These are phyloP conservation scores for Dactylellina parvicollis DNA, from an alignment of 2,329 filamentous ascomycete genomes.

Conservation along the genomic window DNA sequence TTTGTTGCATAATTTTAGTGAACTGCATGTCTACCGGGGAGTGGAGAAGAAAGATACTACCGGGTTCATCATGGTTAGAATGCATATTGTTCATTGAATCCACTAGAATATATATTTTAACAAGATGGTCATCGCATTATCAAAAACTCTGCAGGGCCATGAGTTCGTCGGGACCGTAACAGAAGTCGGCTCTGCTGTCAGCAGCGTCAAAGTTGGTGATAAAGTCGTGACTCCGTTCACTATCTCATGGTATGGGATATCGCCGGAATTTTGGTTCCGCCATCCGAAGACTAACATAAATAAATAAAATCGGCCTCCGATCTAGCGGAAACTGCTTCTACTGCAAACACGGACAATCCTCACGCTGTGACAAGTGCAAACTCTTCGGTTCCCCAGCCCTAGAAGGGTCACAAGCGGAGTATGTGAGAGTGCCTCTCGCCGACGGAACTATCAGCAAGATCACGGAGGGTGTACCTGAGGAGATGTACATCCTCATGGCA, in stretches of 20 bases:
- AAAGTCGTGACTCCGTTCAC: constrained; percentile 86
- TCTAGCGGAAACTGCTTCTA: constrained; percentile 79
- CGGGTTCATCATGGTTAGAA: constrained; percentile 68
- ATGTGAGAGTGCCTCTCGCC: constrained; percentile 80
- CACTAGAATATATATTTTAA: neutral
- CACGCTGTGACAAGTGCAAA: constrained; percentile 75
- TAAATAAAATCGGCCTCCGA: constrained; percentile 8
- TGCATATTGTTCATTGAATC: neutral
- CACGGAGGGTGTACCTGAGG: constrained; percentile 75
- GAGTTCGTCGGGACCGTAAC: constrained; percentile 84
- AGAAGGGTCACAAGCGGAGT: constrained; percentile 84
- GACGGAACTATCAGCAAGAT: constrained; percentile 83
- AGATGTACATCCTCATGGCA: constrained; percentile 75
- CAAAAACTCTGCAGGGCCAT: constrained; percentile 69
- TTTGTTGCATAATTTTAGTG: constrained; percentile 65
- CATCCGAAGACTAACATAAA: constrained; percentile 35
- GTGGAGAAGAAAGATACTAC: constrained; percentile 73
- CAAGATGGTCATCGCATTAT: neutral
- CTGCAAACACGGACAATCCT: constrained; percentile 79
- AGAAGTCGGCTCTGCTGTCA: constrained; percentile 74
- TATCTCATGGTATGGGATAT: constrained; percentile 72
- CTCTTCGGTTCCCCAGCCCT: constrained; percentile 76
- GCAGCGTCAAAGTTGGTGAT: constrained; percentile 76
- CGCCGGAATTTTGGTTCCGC: constrained; percentile 13
- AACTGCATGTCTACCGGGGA: constrained; percentile 86